Evolutionary conservation across 2,329 filamentous ascomycete species (phyloP), one percentile per base, ranked within the genome.

Genomic region (Hypoxylon sp.): DNA sequence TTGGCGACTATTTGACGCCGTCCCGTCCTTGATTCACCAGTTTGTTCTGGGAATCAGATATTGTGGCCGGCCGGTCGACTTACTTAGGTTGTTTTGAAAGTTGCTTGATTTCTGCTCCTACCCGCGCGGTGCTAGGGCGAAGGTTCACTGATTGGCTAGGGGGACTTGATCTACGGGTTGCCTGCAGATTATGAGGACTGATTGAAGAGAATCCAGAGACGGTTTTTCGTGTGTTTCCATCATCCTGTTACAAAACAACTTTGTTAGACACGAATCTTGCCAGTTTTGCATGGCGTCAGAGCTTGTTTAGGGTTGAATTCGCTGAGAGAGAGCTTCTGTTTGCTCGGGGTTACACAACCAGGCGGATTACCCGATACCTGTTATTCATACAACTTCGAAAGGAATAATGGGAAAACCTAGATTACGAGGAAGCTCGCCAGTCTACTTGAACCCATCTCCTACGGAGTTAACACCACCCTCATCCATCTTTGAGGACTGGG

Each of bases 361-460:
- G 69, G 70, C 68, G 69, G 65, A 68, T 70, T 65, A 51, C 63
- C 68, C 66, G 67, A 68, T 67, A 63, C 63, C 51, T 48, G 34
- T 59, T 60, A 56, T 66, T 60, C 52, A 62, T 53, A 21, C 55
- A 52, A 41, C 67, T 65, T 60, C 28, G 51, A 43, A 63, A 65
- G 73, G 66, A 75, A 76, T 75, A 78, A 86, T 86, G 84, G 81
- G 82, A 76, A 84, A 75, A 72, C 79, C 82, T 71, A 82, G 81
- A 78, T 79, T 81, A 76, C 81, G 80, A 75, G 79, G 77, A 75
- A 78, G 79, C 65, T 83, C 83, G 70, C 80, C 83, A 70, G 78
- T 81, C 68, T 82, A 81, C 67, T 77, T 81, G 63, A 82, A 75
- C 72, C 79, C 81, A 58, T 79, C 80, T 32, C 78, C 77, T 48